A percentile compares a stretch with the other conserved stretches of the same genome.
These are phyloP conservation scores for Nothophoma quercina DNA, from an alignment of 2,329 filamentous ascomycete genomes.

Conservation along the genomic window DNA sequence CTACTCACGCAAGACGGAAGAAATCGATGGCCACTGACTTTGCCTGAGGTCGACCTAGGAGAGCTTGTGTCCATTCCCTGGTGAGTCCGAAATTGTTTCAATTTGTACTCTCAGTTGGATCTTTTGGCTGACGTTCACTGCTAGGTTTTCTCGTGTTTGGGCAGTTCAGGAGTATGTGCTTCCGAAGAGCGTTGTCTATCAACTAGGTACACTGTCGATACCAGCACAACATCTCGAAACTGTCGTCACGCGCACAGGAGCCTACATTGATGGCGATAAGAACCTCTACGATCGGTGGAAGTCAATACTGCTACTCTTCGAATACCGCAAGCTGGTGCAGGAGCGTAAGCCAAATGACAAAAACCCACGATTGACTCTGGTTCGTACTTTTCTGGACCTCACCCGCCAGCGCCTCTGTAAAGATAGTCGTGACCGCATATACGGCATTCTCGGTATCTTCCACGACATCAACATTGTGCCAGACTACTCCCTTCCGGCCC, in stretches of 20 bases:
- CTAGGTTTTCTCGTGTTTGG: background rate
- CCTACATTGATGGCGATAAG: constrained; percentile 9
- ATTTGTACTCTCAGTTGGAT: no score
- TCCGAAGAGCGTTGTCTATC: background rate
- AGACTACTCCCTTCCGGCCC: background rate
- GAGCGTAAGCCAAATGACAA: background rate
- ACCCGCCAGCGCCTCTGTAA: background rate
- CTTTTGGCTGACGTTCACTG: background rate
- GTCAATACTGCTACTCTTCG: constrained; percentile 10
- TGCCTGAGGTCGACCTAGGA: background rate
- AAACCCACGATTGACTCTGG: constrained; percentile 3
- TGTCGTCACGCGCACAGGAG: constrained; percentile 3
- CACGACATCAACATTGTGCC: background rate
- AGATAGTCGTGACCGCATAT: background rate
- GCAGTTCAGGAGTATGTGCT: background rate
- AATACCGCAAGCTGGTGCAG: constrained; percentile 11
- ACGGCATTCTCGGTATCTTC: background rate
- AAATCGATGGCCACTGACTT: no score
- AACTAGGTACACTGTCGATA: background rate
- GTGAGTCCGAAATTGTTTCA: background rate
- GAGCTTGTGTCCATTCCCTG: background rate
- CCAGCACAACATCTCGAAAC: constrained; percentile 9
- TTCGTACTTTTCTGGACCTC: constrained; percentile 10
- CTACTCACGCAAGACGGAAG: no score
- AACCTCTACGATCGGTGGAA: constrained; percentile 8